These are phyloP conservation scores for Casaregolazyma suthepensis DNA, from an alignment of 1,139 yeast genomes.

Conservation along the genomic window DNA sequence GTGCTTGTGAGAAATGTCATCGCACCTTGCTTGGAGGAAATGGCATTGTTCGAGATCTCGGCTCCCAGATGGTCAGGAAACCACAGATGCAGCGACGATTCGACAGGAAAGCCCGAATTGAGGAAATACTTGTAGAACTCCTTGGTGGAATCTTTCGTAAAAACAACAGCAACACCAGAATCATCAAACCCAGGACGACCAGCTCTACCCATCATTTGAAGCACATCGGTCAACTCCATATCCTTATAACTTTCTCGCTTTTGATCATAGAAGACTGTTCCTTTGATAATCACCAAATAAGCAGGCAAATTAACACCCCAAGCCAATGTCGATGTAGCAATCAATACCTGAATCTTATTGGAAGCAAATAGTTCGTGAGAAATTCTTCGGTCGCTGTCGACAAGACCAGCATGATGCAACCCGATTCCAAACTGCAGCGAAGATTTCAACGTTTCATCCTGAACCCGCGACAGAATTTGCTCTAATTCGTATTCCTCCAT, in stretches of 20 bases:
- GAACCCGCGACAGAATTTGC: slow-evolving; percentile 56
- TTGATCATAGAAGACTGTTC: slow-evolving; percentile 83
- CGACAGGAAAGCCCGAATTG: slow-evolving; percentile 96
- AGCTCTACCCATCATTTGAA: slow-evolving; percentile 91
- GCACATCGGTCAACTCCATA: slow-evolving; percentile 87
- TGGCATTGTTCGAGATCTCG: slow-evolving; percentile 85
- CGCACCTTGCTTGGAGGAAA: slow-evolving; percentile 77
- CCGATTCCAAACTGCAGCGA: slow-evolving; percentile 95
- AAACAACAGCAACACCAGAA: slow-evolving; percentile 90
- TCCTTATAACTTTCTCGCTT: slow-evolving; percentile 75
- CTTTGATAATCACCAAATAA: slow-evolving; percentile 86
- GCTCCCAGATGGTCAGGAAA: slow-evolving; percentile 96
- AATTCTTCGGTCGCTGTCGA: slow-evolving; percentile 80
- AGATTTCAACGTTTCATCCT: slow-evolving; percentile 81
- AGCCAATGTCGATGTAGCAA: slow-evolving; percentile 94
- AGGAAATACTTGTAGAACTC: slow-evolving; percentile 89
- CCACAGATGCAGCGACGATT: slow-evolving; percentile 87
- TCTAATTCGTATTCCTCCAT: slow-evolving; percentile 74
- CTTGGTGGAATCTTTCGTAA: slow-evolving; percentile 87
- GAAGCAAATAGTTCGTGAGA: slow-evolving; percentile 81
- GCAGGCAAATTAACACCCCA: slow-evolving; percentile 98
- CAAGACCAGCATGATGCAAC: slow-evolving; percentile 95
- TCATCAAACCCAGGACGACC: slow-evolving; percentile 98
- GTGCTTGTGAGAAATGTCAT: slow-evolving; percentile 94
- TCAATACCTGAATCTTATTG: slow-evolving; percentile 79